Evolutionary conservation across 495 filamentous ascomycete genomes (phyloP), one percentile per base, ranked within the genome.

Genomic region (Cryomyces minteri): DNA sequence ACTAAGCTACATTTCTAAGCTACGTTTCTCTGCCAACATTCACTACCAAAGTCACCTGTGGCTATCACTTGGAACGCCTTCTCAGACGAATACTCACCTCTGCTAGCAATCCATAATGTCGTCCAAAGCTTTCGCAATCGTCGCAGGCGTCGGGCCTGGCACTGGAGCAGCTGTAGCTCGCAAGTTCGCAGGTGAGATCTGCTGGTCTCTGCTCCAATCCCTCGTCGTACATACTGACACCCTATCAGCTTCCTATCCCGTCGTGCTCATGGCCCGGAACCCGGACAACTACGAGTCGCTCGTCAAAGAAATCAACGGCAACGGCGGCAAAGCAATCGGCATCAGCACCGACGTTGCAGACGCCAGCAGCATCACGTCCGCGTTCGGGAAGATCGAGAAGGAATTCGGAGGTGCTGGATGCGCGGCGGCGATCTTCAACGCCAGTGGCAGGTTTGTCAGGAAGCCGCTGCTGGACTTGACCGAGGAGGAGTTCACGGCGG

Each of bases 391-490:
- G 48, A 82, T 90, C 55, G 63, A 70, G 39, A 62, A 75, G 49
- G 67, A 80, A 50, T 72, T 68, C 43, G 63, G 59, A 1, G 54
- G 58, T n/a, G 59, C 39, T 10, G 38, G 39, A 7, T 44, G 48
- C 30, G 45, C 52, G 6, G 88, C 83, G 0, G 86, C 86, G 0
- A 64, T 96, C 5, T 94, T 83, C 58, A 94, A 95, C 56, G 76
- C 78, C n/a, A 71, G 70, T 4, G 79, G 72, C 31, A 70, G 74
- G 2, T 81, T 84, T 48, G 65, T 76, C 5, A 65, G 72, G 34
- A 90, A 88, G 65, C 82, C 85, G 3, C 93, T 95, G 55, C 63
- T 94, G 12, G 86, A 93, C 48, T 46, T 82, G 40, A 75, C 62
- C 0, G 61, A 72, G 36, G 71, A 76, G 14, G 82, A 90, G 29